Evolutionary conservation across 192 early-diverging fungal species (phyloP), one percentile per base, ranked within the genome.

Genomic region (Coemansia guatemalensis): DNA sequence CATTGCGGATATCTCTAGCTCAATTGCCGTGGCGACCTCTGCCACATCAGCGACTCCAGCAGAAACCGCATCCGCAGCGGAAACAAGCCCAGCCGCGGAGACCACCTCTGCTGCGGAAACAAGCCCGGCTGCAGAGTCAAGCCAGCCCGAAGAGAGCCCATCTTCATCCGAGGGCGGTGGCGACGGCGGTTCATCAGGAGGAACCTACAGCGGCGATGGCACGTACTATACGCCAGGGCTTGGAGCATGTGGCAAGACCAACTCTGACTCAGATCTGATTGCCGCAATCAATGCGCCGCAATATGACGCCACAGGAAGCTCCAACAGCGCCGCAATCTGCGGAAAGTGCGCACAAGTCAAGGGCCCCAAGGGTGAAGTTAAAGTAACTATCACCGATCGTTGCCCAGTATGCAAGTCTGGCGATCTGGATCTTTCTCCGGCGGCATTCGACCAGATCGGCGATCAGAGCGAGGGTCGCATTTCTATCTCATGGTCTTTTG

Each of bases 281-380:
- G 85, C 71, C 9, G 87, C 87, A 2, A 75, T 88, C 24, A 85
- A 83, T 60, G 79, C 78, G 8, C 81, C 79, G 22, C 84, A 85
- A 65, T 85, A 83, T 65, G 81, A 74, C 8, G 59, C 75, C 2
- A 63, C 27, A 35, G 72, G 76, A 18, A 85, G 86, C 56, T 83
- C 86, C 0, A 80, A 80, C 58, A 52, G 48, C 6, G 71, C 77
- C 1, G 44, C 61, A 11, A 59, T 80, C 26, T 88, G 87, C 68
- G 85, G 85, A 32, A 71, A 79, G 60, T 73, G 74, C 49, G 77
- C 71, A n/a, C 62, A 53, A 22, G 81, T 84, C 3, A 84, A 73
- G 49, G 72, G 74, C 11, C 54, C 72, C 9, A 71, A 78, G 21
- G 84, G 84, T 12, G 55, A 78, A 32, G 82, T 74, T 27, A 77